phyloP scores from a whole-genome alignment of 2,329 filamentous ascomycete species.

The Karstenula rhodostoma region DNA sequence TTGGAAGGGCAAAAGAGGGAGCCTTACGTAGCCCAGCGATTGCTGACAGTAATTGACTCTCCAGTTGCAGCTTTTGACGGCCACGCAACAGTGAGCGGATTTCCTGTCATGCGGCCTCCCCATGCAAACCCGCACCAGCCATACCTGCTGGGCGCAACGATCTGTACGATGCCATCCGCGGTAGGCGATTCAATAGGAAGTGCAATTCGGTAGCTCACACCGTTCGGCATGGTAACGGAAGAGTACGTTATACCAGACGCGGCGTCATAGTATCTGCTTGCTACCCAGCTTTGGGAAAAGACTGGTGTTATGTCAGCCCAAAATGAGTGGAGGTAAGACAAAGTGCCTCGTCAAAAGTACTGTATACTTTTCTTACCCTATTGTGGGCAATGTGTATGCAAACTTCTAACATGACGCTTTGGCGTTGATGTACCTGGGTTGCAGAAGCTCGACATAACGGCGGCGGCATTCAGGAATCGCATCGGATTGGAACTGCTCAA shows the following conservation, averaged over 20 bases:
- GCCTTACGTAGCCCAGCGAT: slow-evolving; percentile 27
- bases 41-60: slow-evolving; percentile 18
- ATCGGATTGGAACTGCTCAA: background rate
- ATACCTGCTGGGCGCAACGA: slow-evolving; percentile 23
- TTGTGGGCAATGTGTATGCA: no score
- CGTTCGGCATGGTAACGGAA: slow-evolving; percentile 25
- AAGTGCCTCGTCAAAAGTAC: no score
- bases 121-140: slow-evolving; percentile 31
- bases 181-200: slow-evolving; percentile 19
- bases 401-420: no score
- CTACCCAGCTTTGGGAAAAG: slow-evolving; percentile 2
- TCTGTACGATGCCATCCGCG: slow-evolving; percentile 29
- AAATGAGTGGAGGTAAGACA: background rate
- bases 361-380: background rate
- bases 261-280: slow-evolving; percentile 24
- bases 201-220: slow-evolving; percentile 27
- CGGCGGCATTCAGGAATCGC: background rate
- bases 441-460: background rate
- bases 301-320: background rate
- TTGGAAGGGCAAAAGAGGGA: background rate
- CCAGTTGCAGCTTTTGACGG: slow-evolving; percentile 17
- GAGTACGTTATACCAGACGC: slow-evolving; percentile 26
- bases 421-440: background rate
- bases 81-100: slow-evolving; percentile 14
- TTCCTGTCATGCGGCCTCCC: slow-evolving; percentile 31